These are phyloP conservation scores for Nasturtium officinale DNA, from an alignment of 345 rosid species.

Conservation along the genomic window DNA sequence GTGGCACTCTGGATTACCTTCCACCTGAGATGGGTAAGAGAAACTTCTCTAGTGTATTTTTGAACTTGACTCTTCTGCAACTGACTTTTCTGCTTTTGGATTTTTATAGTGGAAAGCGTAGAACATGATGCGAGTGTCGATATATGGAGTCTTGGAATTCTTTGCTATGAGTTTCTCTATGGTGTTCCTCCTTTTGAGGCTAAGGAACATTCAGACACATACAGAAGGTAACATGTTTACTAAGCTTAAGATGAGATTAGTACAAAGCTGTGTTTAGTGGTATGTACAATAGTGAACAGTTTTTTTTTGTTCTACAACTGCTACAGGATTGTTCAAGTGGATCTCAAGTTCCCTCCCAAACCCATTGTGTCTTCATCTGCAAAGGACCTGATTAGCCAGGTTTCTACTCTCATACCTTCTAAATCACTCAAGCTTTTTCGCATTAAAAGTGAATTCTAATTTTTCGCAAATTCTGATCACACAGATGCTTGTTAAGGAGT, in stretches of 20 bases:
- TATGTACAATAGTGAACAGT: neutral
- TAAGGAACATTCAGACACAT: constrained; percentile 89
- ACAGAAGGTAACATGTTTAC: constrained; percentile 59
- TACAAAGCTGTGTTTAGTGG: neutral
- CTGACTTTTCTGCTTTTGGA: neutral
- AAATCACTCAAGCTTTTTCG: neutral
- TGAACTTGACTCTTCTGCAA: neutral
- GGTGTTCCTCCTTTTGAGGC: constrained; percentile 96
- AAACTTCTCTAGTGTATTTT: neutral
- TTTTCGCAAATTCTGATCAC: neutral
- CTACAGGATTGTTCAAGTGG: constrained; percentile 92
- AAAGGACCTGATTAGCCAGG: constrained; percentile 92
- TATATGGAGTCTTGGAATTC: constrained; percentile 96
- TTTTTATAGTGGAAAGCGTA: constrained; percentile 72
- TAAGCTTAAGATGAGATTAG: neutral
- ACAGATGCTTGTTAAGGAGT: constrained; percentile 89
- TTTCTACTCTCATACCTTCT: constrained; percentile 12
- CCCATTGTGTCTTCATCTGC: constrained; percentile 87
- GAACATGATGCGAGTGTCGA: constrained; percentile 97
- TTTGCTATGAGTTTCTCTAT: constrained; percentile 87
- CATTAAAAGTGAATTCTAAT: neutral
- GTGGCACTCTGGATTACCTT: constrained; percentile 95
- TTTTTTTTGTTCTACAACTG: neutral
- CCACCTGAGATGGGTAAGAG: constrained; percentile 95
- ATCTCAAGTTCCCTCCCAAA: constrained; percentile 85